phyloP scores from a whole-genome alignment of 2,329 filamentous ascomycete genomes.

The Periconia digitata region DNA sequence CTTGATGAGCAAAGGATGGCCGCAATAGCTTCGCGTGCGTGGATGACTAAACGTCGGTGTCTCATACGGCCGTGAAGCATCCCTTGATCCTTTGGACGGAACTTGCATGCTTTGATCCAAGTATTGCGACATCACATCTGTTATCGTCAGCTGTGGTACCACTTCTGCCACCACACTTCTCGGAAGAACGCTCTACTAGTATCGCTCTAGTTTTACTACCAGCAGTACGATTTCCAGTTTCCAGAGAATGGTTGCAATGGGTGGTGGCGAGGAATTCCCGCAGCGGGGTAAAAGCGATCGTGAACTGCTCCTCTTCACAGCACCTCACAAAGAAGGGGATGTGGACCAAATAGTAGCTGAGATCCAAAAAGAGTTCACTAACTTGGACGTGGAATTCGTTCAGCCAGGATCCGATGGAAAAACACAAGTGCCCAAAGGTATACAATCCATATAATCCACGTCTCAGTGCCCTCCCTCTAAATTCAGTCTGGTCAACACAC shows the following conservation, averaged over 20 bases:
- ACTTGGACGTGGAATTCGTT: slow-evolving; percentile 33
- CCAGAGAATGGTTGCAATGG: slow-evolving; percentile 44
- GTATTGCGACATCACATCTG: too few relatives aligned
- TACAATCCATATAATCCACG: neutral
- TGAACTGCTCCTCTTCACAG: slow-evolving; percentile 45
- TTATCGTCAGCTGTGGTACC: neutral
- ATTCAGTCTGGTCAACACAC: too few relatives aligned
- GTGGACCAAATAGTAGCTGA: slow-evolving; percentile 21
- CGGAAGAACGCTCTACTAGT: too few relatives aligned
- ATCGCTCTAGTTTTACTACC: too few relatives aligned
- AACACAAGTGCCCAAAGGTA: slow-evolving; percentile 48
- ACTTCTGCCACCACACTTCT: neutral
- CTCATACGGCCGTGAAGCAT: neutral
- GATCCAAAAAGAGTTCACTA: slow-evolving; percentile 31
- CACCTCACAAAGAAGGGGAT: slow-evolving; percentile 43
- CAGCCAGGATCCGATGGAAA: slow-evolving; percentile 39
- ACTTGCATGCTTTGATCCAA: neutral
- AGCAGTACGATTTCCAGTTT: neutral
- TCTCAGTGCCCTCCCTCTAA: neutral
- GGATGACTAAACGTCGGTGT: neutral
- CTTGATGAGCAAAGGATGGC: neutral
- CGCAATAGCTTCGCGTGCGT: too few relatives aligned
- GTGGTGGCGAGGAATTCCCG: slow-evolving; percentile 43
- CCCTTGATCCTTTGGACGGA: neutral
- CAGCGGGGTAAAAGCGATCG: slow-evolving; percentile 34